A percentile compares a stretch with the other conserved stretches of the same genome.
Conservation (phyloP, 1,284 basidiomycete species). For the Phellopilus nigrolimitatus region DNA sequence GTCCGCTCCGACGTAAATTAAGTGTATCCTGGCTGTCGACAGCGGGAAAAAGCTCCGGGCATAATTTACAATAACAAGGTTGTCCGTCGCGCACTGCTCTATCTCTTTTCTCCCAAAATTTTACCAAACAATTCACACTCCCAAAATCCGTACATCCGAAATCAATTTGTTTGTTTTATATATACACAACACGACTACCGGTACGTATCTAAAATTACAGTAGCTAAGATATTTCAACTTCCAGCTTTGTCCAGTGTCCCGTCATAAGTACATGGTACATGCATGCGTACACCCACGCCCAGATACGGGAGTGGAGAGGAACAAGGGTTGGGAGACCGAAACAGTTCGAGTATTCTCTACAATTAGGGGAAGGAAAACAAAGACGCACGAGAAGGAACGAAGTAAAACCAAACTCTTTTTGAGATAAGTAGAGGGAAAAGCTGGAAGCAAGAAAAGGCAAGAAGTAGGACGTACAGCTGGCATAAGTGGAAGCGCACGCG, state of each 20-base stretch:
- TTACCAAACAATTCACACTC: too few species aligned
- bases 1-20: too few species aligned
- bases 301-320: neutral
- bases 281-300: neutral
- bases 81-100: too few species aligned
- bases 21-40: too few species aligned
- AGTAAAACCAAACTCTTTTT: too few species aligned
- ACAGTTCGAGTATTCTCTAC: neutral
- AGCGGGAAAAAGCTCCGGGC: too few species aligned
- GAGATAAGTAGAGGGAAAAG: neutral
- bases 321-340: too few species aligned
- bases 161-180: too few species aligned
- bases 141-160: too few species aligned
- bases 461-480: neutral
- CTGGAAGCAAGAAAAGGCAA: neutral
- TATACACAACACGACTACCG: neutral
- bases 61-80: too few species aligned
- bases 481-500: too few species aligned
- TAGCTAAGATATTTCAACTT: neutral
- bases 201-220: neutral
- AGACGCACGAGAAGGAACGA: neutral
- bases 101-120: too few species aligned
- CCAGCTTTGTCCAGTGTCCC: neutral
- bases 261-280: neutral
- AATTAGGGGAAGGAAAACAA: neutral